Evolutionary conservation across 192 early-diverging fungal genomes (phyloP), one percentile per base, ranked within the genome.

Genomic region (Coemansia sp.): DNA sequence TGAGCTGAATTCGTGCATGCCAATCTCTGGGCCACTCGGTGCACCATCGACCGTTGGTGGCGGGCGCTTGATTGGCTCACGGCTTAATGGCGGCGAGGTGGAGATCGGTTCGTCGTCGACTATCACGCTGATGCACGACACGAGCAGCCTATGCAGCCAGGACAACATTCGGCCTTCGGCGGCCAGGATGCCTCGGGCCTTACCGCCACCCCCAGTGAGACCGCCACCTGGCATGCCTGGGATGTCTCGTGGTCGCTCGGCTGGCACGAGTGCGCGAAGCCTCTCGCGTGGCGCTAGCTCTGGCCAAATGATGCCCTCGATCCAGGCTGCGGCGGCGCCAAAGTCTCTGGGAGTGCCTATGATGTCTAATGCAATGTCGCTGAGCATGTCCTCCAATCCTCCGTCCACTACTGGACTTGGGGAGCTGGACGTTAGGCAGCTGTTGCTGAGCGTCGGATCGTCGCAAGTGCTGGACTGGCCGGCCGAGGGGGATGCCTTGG

Each of bases 31-130:
- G 21, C 72, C 72, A 27, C 39, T 74, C 21, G 60, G 65, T 27
- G 45, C 62, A 6, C n/a, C 56, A 36, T 36, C 51, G 37, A 35
- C 59, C 0, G 29, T 6, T 27, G 54, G 54, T 17, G 27, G 62
- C 39, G 44, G 65, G 17, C 69, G 69, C 29, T 33, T 65, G 35
- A 40, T 72, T 70, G 69, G 62, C 10, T 36, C 39, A 11, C 62
- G 69, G 50, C 48, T 61, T 17, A 62, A 41, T 21, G 61, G 48
- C 34, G 10, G 59, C 33, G 70, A 77, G 10, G 36, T 69, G 5
- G 67, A 64, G 14, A 74, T 73, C 51, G 75, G 75, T 21, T 82
- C 79, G 34, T 82, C 79, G 39, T 82, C 79, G 27, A 82, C 79
- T 3, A 82, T 82, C 46, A 82, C 74, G 42, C 54, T 82, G 21